Conservation (phyloP, 441 rosid species). For the Melastoma candidum region DNA sequence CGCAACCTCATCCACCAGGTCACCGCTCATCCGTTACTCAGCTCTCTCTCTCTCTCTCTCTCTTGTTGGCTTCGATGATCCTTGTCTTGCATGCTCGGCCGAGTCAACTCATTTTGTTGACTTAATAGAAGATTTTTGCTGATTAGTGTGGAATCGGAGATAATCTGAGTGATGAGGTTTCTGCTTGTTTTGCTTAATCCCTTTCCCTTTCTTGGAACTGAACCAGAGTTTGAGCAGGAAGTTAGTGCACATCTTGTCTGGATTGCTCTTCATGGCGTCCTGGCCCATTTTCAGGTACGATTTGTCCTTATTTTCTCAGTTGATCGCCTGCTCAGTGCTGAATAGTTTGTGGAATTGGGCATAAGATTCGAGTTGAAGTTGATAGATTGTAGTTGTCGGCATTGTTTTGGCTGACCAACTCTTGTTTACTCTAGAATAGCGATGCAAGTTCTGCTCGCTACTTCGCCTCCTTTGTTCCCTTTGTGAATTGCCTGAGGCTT, state of each 20-base stretch:
- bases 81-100: neutral
- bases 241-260: slow-evolving; percentile 81
- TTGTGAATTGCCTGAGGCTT: slow-evolving; percentile 59
- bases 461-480: slow-evolving; percentile 68
- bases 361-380: neutral
- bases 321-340: neutral
- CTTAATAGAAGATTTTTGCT: no score
- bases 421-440: slow-evolving; percentile 44
- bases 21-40: slow-evolving; percentile 2
- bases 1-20: slow-evolving; percentile 64
- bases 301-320: slow-evolving; percentile 1
- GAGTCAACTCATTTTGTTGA: neutral
- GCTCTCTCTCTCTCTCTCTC: slow-evolving; percentile 3
- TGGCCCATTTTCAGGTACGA: slow-evolving; percentile 86
- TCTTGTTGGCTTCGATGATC: neutral
- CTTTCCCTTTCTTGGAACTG: neutral
- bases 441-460: slow-evolving; percentile 54
- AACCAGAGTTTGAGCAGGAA: slow-evolving; percentile 76
- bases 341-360: no score
- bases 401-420: slow-evolving; percentile 8
- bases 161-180: neutral
- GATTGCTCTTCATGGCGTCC: slow-evolving; percentile 53
- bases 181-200: neutral
- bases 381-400: no score
- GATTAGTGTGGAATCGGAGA: no score